Percentiles rank a stretch among this genome's conserved stretches.
Evolutionary conservation across 345 rosid species (phyloP).

Genomic region (Gossypium stocksii): DNA sequence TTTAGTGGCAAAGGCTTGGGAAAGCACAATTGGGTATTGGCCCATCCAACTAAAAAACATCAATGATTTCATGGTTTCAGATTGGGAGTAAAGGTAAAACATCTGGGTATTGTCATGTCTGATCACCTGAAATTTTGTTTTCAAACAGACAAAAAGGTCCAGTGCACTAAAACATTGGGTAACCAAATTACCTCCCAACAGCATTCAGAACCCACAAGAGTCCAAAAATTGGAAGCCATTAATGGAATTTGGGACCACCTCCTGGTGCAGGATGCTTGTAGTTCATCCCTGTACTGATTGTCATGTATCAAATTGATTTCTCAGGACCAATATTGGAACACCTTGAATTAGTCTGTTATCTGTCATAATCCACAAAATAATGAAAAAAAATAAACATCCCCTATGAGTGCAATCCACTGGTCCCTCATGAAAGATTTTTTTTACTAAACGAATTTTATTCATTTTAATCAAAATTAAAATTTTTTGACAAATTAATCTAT

Average conservation of each 20-base stretch:
- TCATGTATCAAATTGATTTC: neutral
- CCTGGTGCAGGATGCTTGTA: neutral
- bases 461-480: no score
- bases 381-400: neutral
- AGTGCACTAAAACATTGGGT: neutral
- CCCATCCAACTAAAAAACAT: no score
- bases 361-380: constrained; percentile 4
- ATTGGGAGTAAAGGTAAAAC: neutral
- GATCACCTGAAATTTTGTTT: neutral
- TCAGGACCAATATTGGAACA: neutral
- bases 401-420: neutral
- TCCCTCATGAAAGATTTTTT: no score
- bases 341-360: neutral
- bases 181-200: neutral
- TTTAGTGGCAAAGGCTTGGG: no score
- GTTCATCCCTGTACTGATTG: neutral
- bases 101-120: neutral
- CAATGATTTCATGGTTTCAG: no score
- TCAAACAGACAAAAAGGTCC: neutral
- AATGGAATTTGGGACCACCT: neutral
- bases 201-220: neutral
- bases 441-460: no score
- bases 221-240: neutral
- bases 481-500: no score
- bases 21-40: no score